These are phyloP conservation scores for Quercus variabilis DNA, from an alignment of 306 rosid species.

Conservation along the genomic window DNA sequence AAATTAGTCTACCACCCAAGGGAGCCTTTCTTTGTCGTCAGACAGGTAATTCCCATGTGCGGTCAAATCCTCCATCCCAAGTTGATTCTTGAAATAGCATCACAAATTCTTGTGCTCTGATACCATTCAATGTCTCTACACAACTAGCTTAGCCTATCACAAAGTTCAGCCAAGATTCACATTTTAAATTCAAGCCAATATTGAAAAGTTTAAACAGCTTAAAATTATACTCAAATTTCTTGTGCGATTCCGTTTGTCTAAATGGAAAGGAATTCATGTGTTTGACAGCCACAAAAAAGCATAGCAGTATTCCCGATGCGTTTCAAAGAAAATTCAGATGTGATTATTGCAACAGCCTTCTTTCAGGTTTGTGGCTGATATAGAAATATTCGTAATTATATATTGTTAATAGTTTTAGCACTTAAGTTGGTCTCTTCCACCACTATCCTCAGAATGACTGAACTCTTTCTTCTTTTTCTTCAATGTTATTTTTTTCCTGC, in stretches of 20 bases:
- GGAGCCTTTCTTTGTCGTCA: constrained; percentile 84
- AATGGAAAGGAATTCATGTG: constrained; percentile 11
- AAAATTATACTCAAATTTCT: background rate
- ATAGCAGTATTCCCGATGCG: constrained; percentile 78
- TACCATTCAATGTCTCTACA: background rate
- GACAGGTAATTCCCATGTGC: constrained; percentile 57
- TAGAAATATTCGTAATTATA: background rate
- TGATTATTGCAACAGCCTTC: constrained; percentile 80
- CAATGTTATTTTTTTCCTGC: constrained; percentile 11
- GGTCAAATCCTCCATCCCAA: background rate
- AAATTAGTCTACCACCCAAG: constrained; percentile 78
- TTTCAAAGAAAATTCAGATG: constrained; percentile 66
- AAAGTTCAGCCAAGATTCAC: background rate
- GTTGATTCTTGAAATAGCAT: background rate
- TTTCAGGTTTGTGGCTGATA: constrained; percentile 59
- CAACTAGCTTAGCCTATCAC: background rate
- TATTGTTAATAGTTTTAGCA: background rate
- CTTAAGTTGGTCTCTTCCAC: background rate
- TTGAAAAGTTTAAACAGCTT: background rate
- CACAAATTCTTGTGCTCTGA: background rate
- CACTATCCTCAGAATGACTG: background rate
- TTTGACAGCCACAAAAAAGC: constrained; percentile 67
- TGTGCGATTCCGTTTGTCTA: constrained; percentile 15
- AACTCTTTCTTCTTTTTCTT: background rate
- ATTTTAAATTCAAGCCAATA: background rate